Evolutionary conservation across 129 eudicot genomes (phyloP), one percentile per base, ranked within the genome.

Genomic region (Lactuca sativa): DNA sequence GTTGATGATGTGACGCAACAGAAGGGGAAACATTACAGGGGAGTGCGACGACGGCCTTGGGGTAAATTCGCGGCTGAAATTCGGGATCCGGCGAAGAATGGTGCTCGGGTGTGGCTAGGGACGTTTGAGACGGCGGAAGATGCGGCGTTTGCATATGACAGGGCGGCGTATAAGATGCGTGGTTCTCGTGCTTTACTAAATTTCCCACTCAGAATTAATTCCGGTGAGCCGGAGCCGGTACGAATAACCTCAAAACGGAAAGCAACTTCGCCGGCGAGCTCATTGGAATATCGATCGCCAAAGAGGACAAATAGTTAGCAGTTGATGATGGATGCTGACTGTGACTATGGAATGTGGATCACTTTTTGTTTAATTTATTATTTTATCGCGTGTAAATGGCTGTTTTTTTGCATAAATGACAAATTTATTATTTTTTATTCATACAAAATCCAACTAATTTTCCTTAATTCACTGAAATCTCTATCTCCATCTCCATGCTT

Each of bases 191-290:
- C 30, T 25, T 25, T 25, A 25, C 30, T 25, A 25, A 25, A 25
- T 25, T 25, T 25, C 30, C 30, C 30, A 25, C 30, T 25, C 30
- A 1, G 30, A 25, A 78, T 90, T 32, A 90, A 90, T 53, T 84
- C 89, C 12, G 97, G 95, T 0, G 95, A 90, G 82, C 95, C 97
- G 38, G 95, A 77, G 67, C 97, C 95, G 1, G 85, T 84, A 0
- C 70, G 97, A 67, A 15, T 87, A 6, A 70, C 77, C 10, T 78
- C 89, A 0, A 87, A 83, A 69, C 82, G 95, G 57, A 73, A 75
- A 10, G 52, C 69, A 2, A 33, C 67, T 12, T 75, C 80, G 4
- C 80, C 81, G 59, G 83, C 60, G 53, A 72, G 67, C 16, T 76
- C 83, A 3, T 62, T 78, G 65, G 79, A 80, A 14, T 57, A 66